phyloP scores from a whole-genome alignment of 495 filamentous ascomycete species.

The Penicillium coprophilum region DNA sequence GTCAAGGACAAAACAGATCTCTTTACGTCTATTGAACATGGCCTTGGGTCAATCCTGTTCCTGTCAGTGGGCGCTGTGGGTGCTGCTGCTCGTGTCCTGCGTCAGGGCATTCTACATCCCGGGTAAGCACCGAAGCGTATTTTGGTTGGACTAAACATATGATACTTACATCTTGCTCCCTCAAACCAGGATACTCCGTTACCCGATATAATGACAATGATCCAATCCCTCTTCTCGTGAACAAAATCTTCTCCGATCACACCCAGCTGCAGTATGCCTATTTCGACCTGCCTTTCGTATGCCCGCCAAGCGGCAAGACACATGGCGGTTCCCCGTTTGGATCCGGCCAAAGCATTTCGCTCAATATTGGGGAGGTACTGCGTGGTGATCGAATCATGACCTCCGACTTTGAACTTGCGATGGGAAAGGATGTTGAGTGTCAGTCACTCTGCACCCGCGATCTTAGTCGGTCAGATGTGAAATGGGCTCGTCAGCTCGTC shows the following conservation, averaged over 20 bases:
- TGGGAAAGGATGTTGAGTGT: constrained; percentile 78
- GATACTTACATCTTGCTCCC: constrained; percentile 23
- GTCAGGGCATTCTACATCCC: constrained; percentile 75
- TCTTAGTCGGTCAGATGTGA: constrained; percentile 64
- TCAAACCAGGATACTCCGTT: constrained; percentile 63
- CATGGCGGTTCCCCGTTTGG: constrained; percentile 70
- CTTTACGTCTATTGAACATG: constrained; percentile 31
- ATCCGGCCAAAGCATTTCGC: constrained; percentile 76
- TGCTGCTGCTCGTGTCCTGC: constrained; percentile 43
- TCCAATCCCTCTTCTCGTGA: constrained; percentile 83
- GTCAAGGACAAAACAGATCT: constrained; percentile 26
- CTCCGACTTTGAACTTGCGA: constrained; percentile 81
- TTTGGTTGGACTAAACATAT: neutral
- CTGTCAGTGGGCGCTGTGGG: constrained; percentile 34
- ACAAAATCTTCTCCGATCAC: constrained; percentile 92
- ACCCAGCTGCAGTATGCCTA: constrained; percentile 93
- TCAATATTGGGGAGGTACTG: constrained; percentile 92
- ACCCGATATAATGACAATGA: constrained; percentile 80
- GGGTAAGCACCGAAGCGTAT: constrained; percentile 47
- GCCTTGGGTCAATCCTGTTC: constrained; percentile 23
- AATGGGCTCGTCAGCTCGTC: constrained; percentile 71
- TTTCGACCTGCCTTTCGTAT: constrained; percentile 90
- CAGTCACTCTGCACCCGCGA: constrained; percentile 70
- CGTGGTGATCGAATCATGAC: constrained; percentile 87
- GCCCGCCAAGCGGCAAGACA: constrained; percentile 70